Evolutionary conservation across 179 eudicot species (phyloP), one percentile per base, ranked within the genome.

Genomic region (Beta lomatogona): DNA sequence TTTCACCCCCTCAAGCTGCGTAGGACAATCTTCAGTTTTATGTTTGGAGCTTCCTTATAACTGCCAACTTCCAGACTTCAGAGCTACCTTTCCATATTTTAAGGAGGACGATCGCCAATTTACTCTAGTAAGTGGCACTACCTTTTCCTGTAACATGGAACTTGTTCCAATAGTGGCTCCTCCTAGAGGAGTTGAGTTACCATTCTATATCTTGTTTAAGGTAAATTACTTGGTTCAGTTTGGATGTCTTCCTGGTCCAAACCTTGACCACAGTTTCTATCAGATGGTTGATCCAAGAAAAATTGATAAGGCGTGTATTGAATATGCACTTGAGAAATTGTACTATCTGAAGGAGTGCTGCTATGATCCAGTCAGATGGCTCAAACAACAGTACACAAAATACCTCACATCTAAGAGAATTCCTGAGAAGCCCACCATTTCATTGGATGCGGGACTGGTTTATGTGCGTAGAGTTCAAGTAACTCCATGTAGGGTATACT

Each of bases 161-260:
- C 88, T 94, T 48, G 98, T 93, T 65, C 99, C 98, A 18, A 88
- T 92, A 18, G 82, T 94, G 31, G 87, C 77, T 80, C 93, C 92
- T 64, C 89, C 97, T 36, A 6, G 48, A 59, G 91, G 88, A 28
- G 19, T 77, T 67, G 61, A 89, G 73, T 59, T 96, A 82, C 99
- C 99, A 13, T 96, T 80, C 72, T 78, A 81, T 10, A 87, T 94
- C 73, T n/a, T 93, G 69, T 96, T 91, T 65, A 96, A 89, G 81
- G 87, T 96, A 25, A 89, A 89, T 83, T 48, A 71, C 48, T 81
- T 96, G 89, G 96, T 96, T 71, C 99, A 96, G 80, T 77, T 82
- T 74, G 99, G 99, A 50, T 94, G 89, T 80, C 86, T 94, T 69
- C 83, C 97, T 7, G 97, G 98, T 77, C 97, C 97, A 31, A 83